These are phyloP conservation scores for Acanthamoeba triangularis DNA, from an alignment of 208 protist genomes.

Conservation along the genomic window DNA sequence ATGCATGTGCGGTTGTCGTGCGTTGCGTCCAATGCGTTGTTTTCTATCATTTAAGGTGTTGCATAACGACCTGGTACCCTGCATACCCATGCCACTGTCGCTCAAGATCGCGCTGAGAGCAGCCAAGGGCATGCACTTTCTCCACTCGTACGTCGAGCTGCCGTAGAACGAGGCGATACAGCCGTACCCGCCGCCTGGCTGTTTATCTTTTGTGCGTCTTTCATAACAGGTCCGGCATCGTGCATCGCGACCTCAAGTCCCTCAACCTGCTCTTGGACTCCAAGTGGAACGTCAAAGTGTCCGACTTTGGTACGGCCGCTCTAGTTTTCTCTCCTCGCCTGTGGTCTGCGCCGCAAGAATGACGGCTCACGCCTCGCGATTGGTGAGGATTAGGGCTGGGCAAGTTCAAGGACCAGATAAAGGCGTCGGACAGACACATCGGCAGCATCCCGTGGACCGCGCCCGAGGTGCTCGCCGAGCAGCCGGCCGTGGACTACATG, in stretches of 20 bases:
- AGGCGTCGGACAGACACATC: conserved; percentile 23
- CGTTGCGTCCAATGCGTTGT: background rate
- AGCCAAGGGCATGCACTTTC: conserved; percentile 66
- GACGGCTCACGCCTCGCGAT: too few species aligned
- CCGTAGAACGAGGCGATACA: background rate
- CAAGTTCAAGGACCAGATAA: conserved; percentile 65
- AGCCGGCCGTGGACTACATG: conserved; percentile 2
- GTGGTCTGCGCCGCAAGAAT: background rate
- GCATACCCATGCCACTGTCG: background rate
- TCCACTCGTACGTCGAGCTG: conserved; percentile 18
- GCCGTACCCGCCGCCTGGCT: background rate
- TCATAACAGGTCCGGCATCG: background rate
- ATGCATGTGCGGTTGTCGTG: background rate
- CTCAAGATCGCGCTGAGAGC: conserved; percentile 58
- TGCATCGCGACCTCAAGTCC: conserved; percentile 54
- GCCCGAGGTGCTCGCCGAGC: conserved; percentile 46
- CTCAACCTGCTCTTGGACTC: conserved; percentile 54
- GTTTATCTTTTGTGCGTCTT: background rate
- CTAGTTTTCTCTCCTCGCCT: too few species aligned
- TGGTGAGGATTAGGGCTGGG: background rate
- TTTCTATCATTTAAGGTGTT: background rate
- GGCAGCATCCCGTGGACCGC: conserved; percentile 61
- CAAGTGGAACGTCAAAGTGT: conserved; percentile 70
- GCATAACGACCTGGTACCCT: conserved; percentile 49
- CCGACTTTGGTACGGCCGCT: background rate